Base-by-base conservation (phyloP, 2,329 filamentous ascomycete species). In the Laburnicola sp. region DNA sequence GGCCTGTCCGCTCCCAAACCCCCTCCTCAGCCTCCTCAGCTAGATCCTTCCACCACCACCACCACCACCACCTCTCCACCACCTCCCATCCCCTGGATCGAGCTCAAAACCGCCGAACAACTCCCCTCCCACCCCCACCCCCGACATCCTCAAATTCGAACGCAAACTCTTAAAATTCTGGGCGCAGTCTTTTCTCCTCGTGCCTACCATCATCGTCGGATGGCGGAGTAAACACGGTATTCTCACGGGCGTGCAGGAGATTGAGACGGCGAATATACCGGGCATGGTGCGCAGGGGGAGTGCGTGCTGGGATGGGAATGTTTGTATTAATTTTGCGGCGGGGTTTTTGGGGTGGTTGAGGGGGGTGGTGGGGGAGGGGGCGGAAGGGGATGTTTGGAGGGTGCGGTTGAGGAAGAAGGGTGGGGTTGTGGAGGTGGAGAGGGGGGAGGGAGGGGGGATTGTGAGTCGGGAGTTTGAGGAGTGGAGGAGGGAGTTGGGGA, bases 151-250 rank as follows among this genome's bases (percentile, higher is more conserved):
- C 21, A 87, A 85, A 56, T 96, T 93, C 69, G 89, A 97, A 73
- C 84, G 89, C 42, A 97, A 97, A 71, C 81, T 97, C 48, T 83
- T 96, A 74, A 95, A 95, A 66, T 96, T 93, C 75, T 99, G 94
- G 94, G 90, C 93, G 10, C 94, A 97, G 72, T 96, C 89, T 0
- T 99, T 16, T 16, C 80, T 99, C 2, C 85, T 99, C 2, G 16
- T 97, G 1, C 91, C 91, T 0, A 94, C 87, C 60, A 90, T 99
- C 58, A 85, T 97, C 39, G 88, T 99, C 27, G 94, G 94, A 0
- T 97, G 94, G 70, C 86, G 94, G 41, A 86, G 83, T 30, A 83
- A 81, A 49, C 68, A 86, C 48, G 93, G 94, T 6, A 82, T 89
- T 46, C 78, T 99, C 22, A 79, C 80, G 41, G 80, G 83, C 9